phyloP scores from a whole-genome alignment of 2,329 filamentous ascomycete genomes.

The Aspergillus pseudonomiae region DNA sequence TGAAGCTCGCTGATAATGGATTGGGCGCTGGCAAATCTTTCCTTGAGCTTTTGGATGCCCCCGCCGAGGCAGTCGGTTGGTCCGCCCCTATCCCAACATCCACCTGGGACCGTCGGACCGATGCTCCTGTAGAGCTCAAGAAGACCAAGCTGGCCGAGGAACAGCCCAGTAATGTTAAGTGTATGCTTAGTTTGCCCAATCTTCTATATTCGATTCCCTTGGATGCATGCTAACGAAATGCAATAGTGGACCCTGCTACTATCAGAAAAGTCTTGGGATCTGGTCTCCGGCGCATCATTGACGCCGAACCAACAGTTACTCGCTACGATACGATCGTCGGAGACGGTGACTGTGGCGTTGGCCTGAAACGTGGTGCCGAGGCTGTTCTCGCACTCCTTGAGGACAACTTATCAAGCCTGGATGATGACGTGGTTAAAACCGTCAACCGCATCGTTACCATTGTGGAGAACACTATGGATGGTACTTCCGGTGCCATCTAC shows the following conservation, averaged over 20 bases:
- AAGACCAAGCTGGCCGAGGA: constrained; percentile 46
- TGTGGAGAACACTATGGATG: constrained; percentile 73
- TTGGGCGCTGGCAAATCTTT: constrained; percentile 58
- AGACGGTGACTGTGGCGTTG: constrained; percentile 87
- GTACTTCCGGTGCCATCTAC: constrained; percentile 75
- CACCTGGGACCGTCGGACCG: constrained; percentile 58
- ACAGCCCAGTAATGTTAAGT: constrained; percentile 56
- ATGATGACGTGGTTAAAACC: constrained; percentile 62
- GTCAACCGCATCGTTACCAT: constrained; percentile 63
- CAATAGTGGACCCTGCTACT: constrained; percentile 51
- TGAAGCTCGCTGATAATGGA: constrained; percentile 65
- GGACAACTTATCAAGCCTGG: constrained; percentile 44
- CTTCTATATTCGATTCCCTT: neutral
- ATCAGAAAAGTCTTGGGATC: constrained; percentile 57
- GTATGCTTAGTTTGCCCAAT: constrained; percentile 38
- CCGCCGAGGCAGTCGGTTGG: constrained; percentile 70
- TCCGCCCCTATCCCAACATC: constrained; percentile 59
- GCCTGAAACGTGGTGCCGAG: constrained; percentile 84
- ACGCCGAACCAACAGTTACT: constrained; percentile 67
- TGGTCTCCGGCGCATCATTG: constrained; percentile 62
- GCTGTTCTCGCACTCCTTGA: constrained; percentile 51
- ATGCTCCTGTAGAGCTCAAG: constrained; percentile 47
- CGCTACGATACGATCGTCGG: constrained; percentile 79
- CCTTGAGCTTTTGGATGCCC: constrained; percentile 68
- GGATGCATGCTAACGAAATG: neutral